Percentiles rank a stretch among this genome's conserved stretches.
phyloP scores from a whole-genome alignment of 805 yeast species.

The Blastobotrys americana region DNA sequence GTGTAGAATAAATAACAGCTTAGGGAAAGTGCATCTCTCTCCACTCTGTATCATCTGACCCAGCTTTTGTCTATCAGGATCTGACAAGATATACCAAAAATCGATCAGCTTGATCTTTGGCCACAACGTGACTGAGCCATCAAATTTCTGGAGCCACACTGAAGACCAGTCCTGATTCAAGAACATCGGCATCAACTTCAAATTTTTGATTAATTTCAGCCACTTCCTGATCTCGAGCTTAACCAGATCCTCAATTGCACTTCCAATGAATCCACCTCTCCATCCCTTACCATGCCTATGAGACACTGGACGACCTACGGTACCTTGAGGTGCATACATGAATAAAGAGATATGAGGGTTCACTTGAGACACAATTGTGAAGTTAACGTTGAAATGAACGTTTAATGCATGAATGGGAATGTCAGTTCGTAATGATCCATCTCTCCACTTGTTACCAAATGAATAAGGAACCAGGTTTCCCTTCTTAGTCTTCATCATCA shows the following conservation, averaged over 20 bases:
- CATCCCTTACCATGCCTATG: constrained; percentile 48
- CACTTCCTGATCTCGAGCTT: constrained; percentile 73
- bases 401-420: constrained; percentile 68
- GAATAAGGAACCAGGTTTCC: constrained; percentile 55
- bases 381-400: constrained; percentile 68
- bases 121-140: constrained; percentile 72
- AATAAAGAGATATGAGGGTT: constrained; percentile 75
- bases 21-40: constrained; percentile 59
- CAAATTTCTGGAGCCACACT: constrained; percentile 64
- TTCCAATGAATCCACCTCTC: constrained; percentile 70
- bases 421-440: constrained; percentile 73
- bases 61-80: constrained; percentile 56
- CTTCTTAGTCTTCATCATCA: constrained; percentile 55
- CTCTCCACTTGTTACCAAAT: constrained; percentile 70
- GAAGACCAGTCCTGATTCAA: constrained; percentile 77
- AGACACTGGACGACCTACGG: constrained; percentile 72
- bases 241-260: constrained; percentile 63
- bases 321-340: constrained; percentile 71
- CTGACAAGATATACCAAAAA: constrained; percentile 56
- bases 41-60: constrained; percentile 53
- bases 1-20: constrained; percentile 55
- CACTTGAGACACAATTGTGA: constrained; percentile 71
- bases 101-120: constrained; percentile 57
- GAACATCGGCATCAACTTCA: constrained; percentile 61
- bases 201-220: constrained; percentile 56